These are phyloP conservation scores for Fusarium zealandicum DNA, from an alignment of 2,329 filamentous ascomycete species.

Conservation along the genomic window DNA sequence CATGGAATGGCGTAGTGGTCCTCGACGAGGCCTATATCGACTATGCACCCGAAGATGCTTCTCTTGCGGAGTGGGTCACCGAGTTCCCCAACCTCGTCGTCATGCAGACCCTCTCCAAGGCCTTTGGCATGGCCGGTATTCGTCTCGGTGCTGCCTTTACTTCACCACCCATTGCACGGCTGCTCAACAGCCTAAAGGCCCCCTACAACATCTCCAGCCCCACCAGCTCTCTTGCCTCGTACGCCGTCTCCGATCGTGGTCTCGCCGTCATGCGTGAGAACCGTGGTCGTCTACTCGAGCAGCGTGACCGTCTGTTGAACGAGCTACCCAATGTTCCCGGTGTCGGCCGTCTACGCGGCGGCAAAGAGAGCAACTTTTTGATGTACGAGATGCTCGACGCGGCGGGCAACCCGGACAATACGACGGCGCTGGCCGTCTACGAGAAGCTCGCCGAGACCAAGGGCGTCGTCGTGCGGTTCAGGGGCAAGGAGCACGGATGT, in stretches of 20 bases:
- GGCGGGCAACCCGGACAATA: conserved; percentile 78
- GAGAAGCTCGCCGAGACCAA: conserved; percentile 82
- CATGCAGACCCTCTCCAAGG: conserved; percentile 98
- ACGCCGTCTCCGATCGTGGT: conserved; percentile 72
- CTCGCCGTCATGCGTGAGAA: conserved; percentile 76
- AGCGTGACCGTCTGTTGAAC: conserved; percentile 76
- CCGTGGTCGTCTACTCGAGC: conserved; percentile 71
- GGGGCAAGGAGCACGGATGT: conserved; percentile 92
- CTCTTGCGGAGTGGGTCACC: conserved; percentile 87
- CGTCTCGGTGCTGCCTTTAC: conserved; percentile 87
- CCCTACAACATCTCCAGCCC: conserved; percentile 95
- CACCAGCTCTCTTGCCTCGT: conserved; percentile 80
- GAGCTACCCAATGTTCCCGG: conserved; percentile 80
- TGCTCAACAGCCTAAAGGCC: conserved; percentile 93
- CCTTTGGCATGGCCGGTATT: conserved; percentile 94
- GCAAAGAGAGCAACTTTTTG: conserved; percentile 84
- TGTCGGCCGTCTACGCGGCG: conserved; percentile 82
- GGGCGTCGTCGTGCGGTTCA: conserved; percentile 91
- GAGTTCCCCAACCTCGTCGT: conserved; percentile 97
- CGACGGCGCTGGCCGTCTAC: conserved; percentile 80
- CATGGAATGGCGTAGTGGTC: conserved; percentile 94
- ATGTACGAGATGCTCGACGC: conserved; percentile 85
- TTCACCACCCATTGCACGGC: conserved; percentile 72
- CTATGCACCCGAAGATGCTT: conserved; percentile 79
- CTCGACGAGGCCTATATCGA: conserved; percentile 97